Evolutionary conservation across 2,329 filamentous ascomycete species (phyloP).

Genomic region (Aaosphaeria arxii): DNA sequence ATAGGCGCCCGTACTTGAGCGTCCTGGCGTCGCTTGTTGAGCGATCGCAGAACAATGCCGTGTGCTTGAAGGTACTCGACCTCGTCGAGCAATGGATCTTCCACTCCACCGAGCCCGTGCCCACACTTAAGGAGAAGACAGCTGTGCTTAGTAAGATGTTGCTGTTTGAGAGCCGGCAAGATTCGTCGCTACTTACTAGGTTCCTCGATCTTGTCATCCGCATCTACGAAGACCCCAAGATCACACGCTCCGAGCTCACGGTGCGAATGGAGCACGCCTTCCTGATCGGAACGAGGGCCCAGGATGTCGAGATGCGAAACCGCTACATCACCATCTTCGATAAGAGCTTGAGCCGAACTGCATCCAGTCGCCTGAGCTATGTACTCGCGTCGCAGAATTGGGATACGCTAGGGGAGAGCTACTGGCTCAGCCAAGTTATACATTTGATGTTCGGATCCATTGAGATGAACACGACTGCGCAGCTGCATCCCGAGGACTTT

Average conservation of each 20-base stretch:
- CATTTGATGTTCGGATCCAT: conserved; percentile 89
- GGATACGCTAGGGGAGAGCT: conserved; percentile 91
- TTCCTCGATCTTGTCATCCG: conserved; percentile 95
- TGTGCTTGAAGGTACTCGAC: conserved; percentile 88
- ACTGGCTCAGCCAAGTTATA: conserved; percentile 94
- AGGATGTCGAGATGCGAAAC: conserved; percentile 95
- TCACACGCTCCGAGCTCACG: conserved; percentile 90
- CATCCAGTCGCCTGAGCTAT: conserved; percentile 83
- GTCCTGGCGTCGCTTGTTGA: conserved; percentile 93
- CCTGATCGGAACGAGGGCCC: conserved; percentile 87
- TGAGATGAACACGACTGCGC: conserved; percentile 75
- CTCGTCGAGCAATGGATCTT: conserved; percentile 98
- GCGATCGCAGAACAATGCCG: conserved; percentile 79
- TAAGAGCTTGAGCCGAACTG: conserved; percentile 87
- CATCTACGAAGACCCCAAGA: conserved; percentile 97
- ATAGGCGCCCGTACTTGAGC: conserved; percentile 88
- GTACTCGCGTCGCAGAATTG: conserved; percentile 91
- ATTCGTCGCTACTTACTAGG: conserved; percentile 82
- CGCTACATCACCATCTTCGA: conserved; percentile 97
- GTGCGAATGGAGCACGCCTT: conserved; percentile 98
- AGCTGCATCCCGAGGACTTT: conserved; percentile 82
- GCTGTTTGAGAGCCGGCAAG: conserved; percentile 81
- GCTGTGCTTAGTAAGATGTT: conserved; percentile 99
- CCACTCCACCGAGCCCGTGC: conserved; percentile 89
- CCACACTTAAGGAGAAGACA: conserved; percentile 97